A percentile compares a stretch with the other conserved stretches of the same genome.
phyloP scores from a whole-genome alignment of 2,329 filamentous ascomycete species.

The Fusarium secorum region DNA sequence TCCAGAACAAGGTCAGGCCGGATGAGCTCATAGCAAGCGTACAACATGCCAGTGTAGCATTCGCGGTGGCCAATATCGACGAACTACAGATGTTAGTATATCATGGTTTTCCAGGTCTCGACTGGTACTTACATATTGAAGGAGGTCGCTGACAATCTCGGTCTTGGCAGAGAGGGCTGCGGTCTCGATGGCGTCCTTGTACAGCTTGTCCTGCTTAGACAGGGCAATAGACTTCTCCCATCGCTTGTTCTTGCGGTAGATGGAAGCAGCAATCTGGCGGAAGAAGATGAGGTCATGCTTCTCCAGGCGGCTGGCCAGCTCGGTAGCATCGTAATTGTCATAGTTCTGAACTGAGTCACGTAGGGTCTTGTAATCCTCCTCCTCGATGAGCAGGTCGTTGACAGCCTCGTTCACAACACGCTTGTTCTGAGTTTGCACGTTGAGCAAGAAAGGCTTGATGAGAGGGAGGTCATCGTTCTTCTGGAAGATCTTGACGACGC shows the following conservation, averaged over 20 bases:
- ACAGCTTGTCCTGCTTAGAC: constrained; percentile 98
- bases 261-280: constrained; percentile 96
- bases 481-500: constrained; percentile 98
- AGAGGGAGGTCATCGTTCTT: constrained; percentile 97
- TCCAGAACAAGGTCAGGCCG: constrained; percentile 92
- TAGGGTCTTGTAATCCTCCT: constrained; percentile 98
- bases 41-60: constrained; percentile 99
- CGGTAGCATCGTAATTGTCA: constrained; percentile 97
- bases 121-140: constrained; percentile 85
- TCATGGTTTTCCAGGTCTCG: background rate
- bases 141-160: constrained; percentile 92
- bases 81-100: constrained; percentile 69
- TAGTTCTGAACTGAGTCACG: constrained; percentile 98
- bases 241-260: constrained; percentile 99
- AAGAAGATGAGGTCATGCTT: constrained; percentile 99
- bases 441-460: constrained; percentile 98
- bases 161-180: constrained; percentile 88
- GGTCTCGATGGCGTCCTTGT: constrained; percentile 99
- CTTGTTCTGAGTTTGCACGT: constrained; percentile 97
- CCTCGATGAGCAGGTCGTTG: constrained; percentile 96
- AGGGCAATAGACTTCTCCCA: constrained; percentile 99
- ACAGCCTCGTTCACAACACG: constrained; percentile 97
- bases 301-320: constrained; percentile 90
- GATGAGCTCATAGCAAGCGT: constrained; percentile 97
- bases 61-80: constrained; percentile 99